Conservation (phyloP, 441 rosid genomes). For the Aquilaria agallochum region DNA sequence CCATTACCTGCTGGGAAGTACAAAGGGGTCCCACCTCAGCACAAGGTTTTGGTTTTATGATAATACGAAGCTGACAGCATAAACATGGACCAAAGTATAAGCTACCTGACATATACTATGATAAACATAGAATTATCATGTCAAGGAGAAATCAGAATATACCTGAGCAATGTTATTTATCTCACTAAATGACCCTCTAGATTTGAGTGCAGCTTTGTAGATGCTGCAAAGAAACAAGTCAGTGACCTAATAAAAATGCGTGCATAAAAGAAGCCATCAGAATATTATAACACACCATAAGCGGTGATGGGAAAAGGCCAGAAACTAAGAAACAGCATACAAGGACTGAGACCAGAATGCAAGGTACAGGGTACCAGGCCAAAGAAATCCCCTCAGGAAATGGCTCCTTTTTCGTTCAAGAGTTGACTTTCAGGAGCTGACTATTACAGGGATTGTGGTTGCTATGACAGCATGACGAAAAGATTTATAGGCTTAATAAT, state of each 20-base stretch:
- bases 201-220: constrained; percentile 81
- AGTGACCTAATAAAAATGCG: constrained; percentile 7
- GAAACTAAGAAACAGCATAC: too few species aligned
- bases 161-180: constrained; percentile 99
- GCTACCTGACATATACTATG: constrained; percentile 14
- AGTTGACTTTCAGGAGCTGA: too few species aligned
- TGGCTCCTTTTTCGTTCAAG: too few species aligned
- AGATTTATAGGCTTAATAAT: too few species aligned
- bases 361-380: too few species aligned
- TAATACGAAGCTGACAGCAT: constrained; percentile 77
- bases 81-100: constrained; percentile 21
- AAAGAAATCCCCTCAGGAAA: too few species aligned
- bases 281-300: constrained; percentile 1
- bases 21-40: constrained; percentile 79
- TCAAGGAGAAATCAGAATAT: constrained; percentile 27
- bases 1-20: constrained; percentile 83
- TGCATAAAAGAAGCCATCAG: constrained; percentile 4
- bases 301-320: background rate
- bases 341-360: too few species aligned
- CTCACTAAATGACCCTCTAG: constrained; percentile 76
- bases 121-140: constrained; percentile 8
- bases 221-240: constrained; percentile 49
- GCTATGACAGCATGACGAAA: too few species aligned
- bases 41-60: constrained; percentile 79
- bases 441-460: too few species aligned